phyloP scores from a whole-genome alignment of 225 moss, liverwort and hornwort species.

The Pseudoscleropodium purum region DNA sequence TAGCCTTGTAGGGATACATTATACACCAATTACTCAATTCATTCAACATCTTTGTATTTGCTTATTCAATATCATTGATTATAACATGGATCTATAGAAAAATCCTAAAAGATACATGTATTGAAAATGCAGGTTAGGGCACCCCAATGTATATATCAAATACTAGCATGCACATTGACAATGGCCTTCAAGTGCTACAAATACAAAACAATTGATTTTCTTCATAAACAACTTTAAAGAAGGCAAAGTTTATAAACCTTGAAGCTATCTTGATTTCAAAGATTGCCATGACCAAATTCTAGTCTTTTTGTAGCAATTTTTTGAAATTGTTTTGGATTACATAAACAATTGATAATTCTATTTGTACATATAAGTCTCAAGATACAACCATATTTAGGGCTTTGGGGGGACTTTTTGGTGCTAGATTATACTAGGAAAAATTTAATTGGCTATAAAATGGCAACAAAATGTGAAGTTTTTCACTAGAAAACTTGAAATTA shows the following conservation, averaged over 20 bases:
- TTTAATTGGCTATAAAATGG: too few relatives aligned
- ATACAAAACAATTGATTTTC: neutral
- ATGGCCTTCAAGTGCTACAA: neutral
- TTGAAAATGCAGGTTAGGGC: neutral
- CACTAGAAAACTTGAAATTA: too few relatives aligned
- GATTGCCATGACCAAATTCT: neutral
- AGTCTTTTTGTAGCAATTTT: neutral
- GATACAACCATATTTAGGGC: neutral
- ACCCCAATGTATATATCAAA: neutral
- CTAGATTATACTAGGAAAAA: too few relatives aligned
- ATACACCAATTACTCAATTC: neutral
- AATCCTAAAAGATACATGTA: neutral
- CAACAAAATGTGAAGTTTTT: too few relatives aligned
- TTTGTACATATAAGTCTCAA: neutral
- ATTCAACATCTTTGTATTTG: neutral
- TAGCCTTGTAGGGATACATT: too few relatives aligned
- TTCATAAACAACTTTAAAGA: neutral
- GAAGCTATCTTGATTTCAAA: neutral
- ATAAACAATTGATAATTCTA: neutral
- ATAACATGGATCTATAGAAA: fast-evolving
- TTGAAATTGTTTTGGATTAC: neutral
- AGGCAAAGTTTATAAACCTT: too few relatives aligned
- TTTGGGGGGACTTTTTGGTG: too few relatives aligned
- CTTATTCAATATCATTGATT: neutral
- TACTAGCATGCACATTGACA: neutral